Conservation (phyloP, 345 rosid genomes). For the Ailanthus altissimus region DNA sequence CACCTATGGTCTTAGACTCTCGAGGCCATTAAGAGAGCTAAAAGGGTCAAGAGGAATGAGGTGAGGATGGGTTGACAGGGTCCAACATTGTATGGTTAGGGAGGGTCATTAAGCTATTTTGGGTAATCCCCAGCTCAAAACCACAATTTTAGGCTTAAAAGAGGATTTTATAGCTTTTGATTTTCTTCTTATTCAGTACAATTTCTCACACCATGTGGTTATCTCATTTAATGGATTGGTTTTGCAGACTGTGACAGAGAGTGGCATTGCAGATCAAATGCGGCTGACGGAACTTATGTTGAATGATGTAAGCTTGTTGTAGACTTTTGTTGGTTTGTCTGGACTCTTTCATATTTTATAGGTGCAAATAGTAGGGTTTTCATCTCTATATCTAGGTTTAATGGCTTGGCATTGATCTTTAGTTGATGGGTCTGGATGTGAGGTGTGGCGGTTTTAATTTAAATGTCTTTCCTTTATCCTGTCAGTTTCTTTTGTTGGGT, state of each 20-base stretch:
- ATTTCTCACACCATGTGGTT: background rate
- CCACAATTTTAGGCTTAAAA: background rate
- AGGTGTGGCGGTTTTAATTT: background rate
- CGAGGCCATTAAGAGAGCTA: background rate
- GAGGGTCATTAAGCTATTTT: background rate
- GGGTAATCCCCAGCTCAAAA: background rate
- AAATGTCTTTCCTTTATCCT: background rate
- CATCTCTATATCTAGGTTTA: background rate
- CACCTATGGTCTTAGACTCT: background rate
- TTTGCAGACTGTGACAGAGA: constrained; percentile 78
- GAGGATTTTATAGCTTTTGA: background rate
- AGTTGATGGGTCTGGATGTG: background rate
- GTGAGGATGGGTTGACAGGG: background rate
- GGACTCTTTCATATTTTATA: background rate
- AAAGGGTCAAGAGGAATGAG: background rate
- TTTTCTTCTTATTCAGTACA: background rate
- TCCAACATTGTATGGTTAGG: background rate
- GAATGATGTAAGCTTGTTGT: constrained; percentile 66
- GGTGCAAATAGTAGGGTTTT: background rate
- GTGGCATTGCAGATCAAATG: constrained; percentile 92
- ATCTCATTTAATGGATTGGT: constrained; percentile 12
- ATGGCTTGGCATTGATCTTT: background rate
- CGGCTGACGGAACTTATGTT: constrained; percentile 71
- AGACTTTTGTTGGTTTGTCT: background rate
- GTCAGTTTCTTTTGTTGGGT: too few species aligned